Percentiles rank a stretch among this genome's conserved stretches.
Evolutionary conservation across 2,329 filamentous ascomycete species (phyloP).

Genomic region (Trichoderma gracile): DNA sequence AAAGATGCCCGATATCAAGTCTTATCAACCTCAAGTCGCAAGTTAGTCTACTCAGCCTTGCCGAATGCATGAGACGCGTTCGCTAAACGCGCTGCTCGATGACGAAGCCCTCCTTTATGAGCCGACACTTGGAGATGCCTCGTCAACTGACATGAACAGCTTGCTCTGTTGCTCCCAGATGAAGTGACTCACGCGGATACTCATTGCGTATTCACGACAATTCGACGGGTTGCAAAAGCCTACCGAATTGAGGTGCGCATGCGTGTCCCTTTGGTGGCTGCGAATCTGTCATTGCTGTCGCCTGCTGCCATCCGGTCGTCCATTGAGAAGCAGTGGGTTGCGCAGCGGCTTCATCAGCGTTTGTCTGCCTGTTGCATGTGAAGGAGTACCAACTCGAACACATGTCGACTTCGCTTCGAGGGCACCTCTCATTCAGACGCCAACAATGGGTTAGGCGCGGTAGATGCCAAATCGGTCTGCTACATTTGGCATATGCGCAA

Average conservation of each 20-base stretch:
- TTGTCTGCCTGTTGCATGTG: neutral
- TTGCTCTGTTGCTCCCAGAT: neutral
- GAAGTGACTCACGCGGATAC: neutral
- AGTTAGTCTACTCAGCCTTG: neutral
- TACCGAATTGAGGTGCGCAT: neutral
- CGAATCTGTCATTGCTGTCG: neutral
- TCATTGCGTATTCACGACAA: neutral
- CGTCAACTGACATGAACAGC: neutral
- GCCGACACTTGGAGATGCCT: neutral
- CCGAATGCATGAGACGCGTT: neutral
- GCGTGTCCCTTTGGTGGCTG: neutral
- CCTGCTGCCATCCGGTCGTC: neutral
- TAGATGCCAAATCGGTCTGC: too few relatives aligned
- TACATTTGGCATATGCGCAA: too few relatives aligned
- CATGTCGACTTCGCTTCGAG: neutral
- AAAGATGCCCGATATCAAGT: neutral
- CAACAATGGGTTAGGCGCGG: too few relatives aligned
- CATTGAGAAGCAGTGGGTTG: neutral
- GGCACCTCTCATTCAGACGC: too few relatives aligned
- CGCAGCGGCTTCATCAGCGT: neutral
- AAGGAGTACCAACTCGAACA: neutral
- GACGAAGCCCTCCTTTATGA: neutral
- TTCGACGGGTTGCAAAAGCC: neutral
- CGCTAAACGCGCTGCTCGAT: neutral
- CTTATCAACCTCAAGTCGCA: too few relatives aligned